Conservation (phyloP, 352 stramenopile species). For the Saprolegnia diclina region DNA sequence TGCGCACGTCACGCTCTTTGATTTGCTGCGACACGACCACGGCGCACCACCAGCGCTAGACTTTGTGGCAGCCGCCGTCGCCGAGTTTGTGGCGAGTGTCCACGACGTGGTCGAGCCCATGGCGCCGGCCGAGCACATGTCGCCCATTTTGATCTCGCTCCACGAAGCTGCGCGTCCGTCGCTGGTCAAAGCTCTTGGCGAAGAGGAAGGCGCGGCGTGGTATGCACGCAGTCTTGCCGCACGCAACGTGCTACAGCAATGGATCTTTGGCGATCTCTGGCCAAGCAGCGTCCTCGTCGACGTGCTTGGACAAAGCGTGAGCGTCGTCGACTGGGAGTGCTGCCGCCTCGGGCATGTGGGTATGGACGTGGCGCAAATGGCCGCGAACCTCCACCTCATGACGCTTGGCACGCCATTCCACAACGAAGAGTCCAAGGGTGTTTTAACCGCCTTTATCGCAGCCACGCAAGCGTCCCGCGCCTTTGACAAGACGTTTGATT, state of each 20-base stretch:
- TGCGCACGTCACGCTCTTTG: not conserved
- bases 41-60: not conserved
- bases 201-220: not conserved
- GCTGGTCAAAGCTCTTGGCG: not conserved
- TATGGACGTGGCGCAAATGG: constrained; percentile 15
- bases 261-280: constrained; percentile 21
- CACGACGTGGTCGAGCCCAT: not conserved
- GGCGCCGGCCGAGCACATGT: not conserved
- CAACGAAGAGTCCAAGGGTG: not conserved
- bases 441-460: not conserved
- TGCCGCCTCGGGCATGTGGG: constrained; percentile 1
- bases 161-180: constrained; percentile 4
- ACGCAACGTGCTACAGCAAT: not conserved
- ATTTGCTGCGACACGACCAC: constrained; percentile 6
- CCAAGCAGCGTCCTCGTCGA: constrained; percentile 18
- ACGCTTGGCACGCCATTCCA: constrained; percentile 1
- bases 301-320: not conserved
- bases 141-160: not conserved
- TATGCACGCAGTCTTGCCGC: not conserved
- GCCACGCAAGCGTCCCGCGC: not conserved
- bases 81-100: not conserved
- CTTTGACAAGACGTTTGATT: not conserved
- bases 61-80: not conserved
- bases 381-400: constrained; percentile 15
- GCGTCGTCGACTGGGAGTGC: constrained; percentile 13